Evolutionary conservation across 331 rosid genomes (phyloP).

Genomic region (Saraca asoca): DNA sequence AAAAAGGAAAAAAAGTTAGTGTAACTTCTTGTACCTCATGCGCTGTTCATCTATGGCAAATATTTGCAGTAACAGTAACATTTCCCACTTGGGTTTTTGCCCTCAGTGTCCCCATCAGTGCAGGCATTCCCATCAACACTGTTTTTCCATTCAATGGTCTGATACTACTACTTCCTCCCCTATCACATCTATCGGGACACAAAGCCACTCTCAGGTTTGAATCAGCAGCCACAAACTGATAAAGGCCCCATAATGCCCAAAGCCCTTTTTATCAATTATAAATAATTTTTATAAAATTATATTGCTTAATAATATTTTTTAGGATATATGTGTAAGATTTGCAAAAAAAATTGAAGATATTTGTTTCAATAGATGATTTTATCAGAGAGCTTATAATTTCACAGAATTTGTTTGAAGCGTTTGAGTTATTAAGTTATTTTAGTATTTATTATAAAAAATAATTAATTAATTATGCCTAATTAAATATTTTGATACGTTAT

Average conservation of each 20-base stretch:
- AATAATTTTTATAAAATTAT: too few species aligned
- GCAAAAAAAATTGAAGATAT: too few species aligned
- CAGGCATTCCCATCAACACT: constrained; percentile 47
- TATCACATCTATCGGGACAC: constrained; percentile 48
- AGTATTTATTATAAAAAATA: too few species aligned
- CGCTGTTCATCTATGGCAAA: constrained; percentile 58
- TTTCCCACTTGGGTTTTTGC: constrained; percentile 53
- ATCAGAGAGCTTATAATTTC: too few species aligned
- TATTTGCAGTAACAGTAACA: constrained; percentile 46
- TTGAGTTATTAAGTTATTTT: too few species aligned
- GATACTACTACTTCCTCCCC: constrained; percentile 42
- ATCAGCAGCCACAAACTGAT: constrained; percentile 82
- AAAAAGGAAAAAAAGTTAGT: constrained; percentile 4
- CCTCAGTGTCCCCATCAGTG: constrained; percentile 56
- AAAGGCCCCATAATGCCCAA: constrained; percentile 96
- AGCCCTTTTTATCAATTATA: too few species aligned
- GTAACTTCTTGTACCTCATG: constrained; percentile 48
- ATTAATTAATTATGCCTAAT: too few species aligned
- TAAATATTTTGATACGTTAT: too few species aligned
- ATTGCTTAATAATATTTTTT: too few species aligned
- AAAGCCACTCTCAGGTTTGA: constrained; percentile 80
- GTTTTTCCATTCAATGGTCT: constrained; percentile 63
- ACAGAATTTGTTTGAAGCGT: too few species aligned
- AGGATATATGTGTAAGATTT: too few species aligned
- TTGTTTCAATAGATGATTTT: too few species aligned